Base-by-base conservation (phyloP, 176 grass and related monocot species). In the Eragrostis curvula region DNA sequence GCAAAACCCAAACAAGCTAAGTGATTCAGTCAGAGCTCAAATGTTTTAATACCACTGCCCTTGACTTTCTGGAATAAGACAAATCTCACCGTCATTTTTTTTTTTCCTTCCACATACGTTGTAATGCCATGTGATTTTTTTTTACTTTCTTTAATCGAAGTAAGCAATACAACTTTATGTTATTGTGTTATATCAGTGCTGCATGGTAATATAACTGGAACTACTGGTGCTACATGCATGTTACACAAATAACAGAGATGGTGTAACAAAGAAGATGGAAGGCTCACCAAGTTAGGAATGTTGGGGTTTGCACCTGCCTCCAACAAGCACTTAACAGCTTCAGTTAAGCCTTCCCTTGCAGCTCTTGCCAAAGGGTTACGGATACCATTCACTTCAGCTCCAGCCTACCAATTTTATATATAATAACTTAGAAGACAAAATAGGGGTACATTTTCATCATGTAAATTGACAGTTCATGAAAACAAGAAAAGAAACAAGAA, bases 271-370 rank as follows among this genome's bases (percentile, higher is more conserved):
- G 28, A 71, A 71, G 27, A 48, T 13, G 71, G 79, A 71, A 71
- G 68, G 25, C 41, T 81, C 41, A 81, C 53, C 11, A 3, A 9
- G 41, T 81, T 43, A 71, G 79, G 25, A 81, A 29, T 45, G 56
- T 71, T 71, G 53, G 79, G 67, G 18, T 71, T 61, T 71, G 68
- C 79, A 71, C 67, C 79, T 71, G 67, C 79, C 55, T 81, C 67
- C 17, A 81, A 47, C 17, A 81, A 61, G 53, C 52, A 71, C 53
- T 71, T 81, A 32, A 71, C 71, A 60, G 79, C 79, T 70, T 71
- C 79, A 36, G 79, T 81, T 59, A 81, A 71, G 24, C 79, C 67
- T 48, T 46, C 27, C 24, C 2, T 7, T 12, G 79, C 68, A 81
- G 79, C 68, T 10, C 0, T 46, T 30, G 20, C 68, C 68, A 71